These are phyloP conservation scores for Trichophyton equinum DNA, from an alignment of 2,329 filamentous ascomycete species.

Conservation along the genomic window DNA sequence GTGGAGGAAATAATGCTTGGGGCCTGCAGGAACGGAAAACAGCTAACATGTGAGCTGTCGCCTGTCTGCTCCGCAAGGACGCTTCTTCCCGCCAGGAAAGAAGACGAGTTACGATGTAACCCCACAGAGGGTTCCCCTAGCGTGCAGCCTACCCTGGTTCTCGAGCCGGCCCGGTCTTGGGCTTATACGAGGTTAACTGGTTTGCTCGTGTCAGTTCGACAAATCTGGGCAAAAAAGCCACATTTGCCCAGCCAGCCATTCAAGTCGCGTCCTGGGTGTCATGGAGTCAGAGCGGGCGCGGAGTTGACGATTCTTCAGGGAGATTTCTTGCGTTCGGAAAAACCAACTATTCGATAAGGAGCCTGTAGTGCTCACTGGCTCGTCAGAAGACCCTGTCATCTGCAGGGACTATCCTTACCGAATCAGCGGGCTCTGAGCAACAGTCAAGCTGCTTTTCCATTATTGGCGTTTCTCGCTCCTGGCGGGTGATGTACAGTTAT, in stretches of 20 bases:
- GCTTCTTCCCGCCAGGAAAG: neutral
- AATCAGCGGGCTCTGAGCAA: neutral
- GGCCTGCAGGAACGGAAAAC: neutral
- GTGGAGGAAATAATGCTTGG: neutral
- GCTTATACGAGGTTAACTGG: neutral
- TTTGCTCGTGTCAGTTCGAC: neutral
- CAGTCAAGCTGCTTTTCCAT: neutral
- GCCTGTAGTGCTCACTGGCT: neutral
- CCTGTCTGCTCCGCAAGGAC: neutral
- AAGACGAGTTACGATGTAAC: neutral
- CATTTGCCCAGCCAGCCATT: neutral
- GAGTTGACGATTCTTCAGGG: neutral
- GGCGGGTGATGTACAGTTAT: neutral
- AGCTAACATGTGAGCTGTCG: neutral
- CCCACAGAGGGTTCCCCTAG: neutral
- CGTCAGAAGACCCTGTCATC: neutral
- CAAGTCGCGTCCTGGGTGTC: neutral
- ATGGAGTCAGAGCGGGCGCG: neutral
- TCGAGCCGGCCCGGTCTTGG: neutral
- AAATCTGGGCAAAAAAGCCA: neutral
- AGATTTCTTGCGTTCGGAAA: neutral
- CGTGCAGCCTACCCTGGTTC: neutral
- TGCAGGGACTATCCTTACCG: slow-evolving; percentile 2
- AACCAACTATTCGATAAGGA: neutral
- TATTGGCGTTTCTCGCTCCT: neutral